Conservation (phyloP, 805 yeast genomes). For the Starmerella floris region DNA sequence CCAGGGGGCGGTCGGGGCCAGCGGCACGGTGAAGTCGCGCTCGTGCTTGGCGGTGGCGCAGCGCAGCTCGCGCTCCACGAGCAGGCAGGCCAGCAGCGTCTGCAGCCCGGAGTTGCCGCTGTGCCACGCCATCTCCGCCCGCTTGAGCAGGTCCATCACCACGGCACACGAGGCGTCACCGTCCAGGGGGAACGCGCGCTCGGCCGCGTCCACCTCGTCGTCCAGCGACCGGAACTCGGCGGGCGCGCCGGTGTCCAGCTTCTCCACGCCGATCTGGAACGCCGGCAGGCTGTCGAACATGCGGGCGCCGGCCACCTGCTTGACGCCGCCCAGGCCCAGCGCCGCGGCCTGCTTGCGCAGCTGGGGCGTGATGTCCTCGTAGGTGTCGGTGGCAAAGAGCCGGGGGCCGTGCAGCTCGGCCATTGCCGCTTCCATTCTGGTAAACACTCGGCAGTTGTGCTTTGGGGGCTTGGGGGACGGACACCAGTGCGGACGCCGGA, state of each 20-base stretch:
- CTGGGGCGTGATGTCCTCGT: constrained; percentile 23
- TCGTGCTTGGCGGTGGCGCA: constrained; percentile 17
- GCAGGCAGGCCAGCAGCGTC: constrained; percentile 62
- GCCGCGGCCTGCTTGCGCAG: constrained; percentile 17
- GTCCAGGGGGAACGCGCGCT: constrained; percentile 31
- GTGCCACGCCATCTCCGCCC: constrained; percentile 58
- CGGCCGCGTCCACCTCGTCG: constrained; percentile 30
- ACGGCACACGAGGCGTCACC: constrained; percentile 35
- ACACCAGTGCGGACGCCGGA: neutral
- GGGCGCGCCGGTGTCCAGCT: constrained; percentile 68
- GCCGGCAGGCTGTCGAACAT: constrained; percentile 81
- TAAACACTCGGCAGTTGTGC: too few relatives aligned
- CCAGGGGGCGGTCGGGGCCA: neutral
- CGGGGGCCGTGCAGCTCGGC: constrained; percentile 16
- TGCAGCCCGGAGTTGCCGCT: constrained; percentile 61
- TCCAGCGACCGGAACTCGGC: constrained; percentile 26
- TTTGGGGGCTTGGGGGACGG: neutral
- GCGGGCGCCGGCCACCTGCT: constrained; percentile 46
- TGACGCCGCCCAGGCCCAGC: constrained; percentile 42
- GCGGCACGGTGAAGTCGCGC: neutral
- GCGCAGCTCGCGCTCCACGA: constrained; percentile 46
- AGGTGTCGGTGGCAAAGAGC: constrained; percentile 23
- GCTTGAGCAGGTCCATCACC: constrained; percentile 41
- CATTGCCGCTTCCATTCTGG: neutral
- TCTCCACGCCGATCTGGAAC: constrained; percentile 52